Conservation (phyloP, 768 basidiomycete genomes). For the Podaxis sp. region DNA sequence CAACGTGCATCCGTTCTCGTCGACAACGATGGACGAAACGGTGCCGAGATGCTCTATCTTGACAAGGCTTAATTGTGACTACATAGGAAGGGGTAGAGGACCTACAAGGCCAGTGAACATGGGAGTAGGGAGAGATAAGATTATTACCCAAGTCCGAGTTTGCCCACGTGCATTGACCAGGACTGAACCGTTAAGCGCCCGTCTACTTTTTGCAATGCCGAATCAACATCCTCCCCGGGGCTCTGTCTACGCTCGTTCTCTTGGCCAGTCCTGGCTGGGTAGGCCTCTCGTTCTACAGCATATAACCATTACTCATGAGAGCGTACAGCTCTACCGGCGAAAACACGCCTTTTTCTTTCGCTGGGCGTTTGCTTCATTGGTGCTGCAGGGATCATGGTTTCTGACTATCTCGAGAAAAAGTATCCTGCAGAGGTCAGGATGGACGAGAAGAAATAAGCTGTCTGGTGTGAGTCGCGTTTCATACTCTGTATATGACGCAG, state of each 20-base stretch:
- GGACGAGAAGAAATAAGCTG: not conserved
- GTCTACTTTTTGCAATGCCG: not conserved
- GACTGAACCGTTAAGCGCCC: not conserved
- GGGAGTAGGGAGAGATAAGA: slow-evolving; percentile 10
- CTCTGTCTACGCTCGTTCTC: slow-evolving; percentile 21
- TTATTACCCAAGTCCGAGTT: not conserved
- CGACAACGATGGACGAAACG: slow-evolving; percentile 60
- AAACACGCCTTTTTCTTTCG: slow-evolving; percentile 51
- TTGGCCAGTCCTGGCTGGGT: slow-evolving; percentile 40
- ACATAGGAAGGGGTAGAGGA: slow-evolving; percentile 12
- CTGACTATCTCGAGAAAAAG: slow-evolving; percentile 50
- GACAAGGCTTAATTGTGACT: slow-evolving; percentile 6
- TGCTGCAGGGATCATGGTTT: slow-evolving; percentile 42
- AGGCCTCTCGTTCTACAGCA: slow-evolving; percentile 6
- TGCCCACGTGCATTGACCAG: not conserved
- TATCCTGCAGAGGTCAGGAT: slow-evolving; percentile 22
- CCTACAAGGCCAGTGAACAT: slow-evolving; percentile 85
- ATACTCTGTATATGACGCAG: not conserved
- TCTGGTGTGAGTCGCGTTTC: not conserved
- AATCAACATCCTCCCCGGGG: not conserved
- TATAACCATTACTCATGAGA: slow-evolving; percentile 13
- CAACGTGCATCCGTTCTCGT: slow-evolving; percentile 78
- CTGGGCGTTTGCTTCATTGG: slow-evolving; percentile 47
- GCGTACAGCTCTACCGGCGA: slow-evolving; percentile 47
- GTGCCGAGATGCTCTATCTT: slow-evolving; percentile 91